A percentile compares a stretch with the other conserved stretches of the same genome.
Conservation (phyloP, 2,329 filamentous ascomycete genomes). For the Cordyceps farinosa region DNA sequence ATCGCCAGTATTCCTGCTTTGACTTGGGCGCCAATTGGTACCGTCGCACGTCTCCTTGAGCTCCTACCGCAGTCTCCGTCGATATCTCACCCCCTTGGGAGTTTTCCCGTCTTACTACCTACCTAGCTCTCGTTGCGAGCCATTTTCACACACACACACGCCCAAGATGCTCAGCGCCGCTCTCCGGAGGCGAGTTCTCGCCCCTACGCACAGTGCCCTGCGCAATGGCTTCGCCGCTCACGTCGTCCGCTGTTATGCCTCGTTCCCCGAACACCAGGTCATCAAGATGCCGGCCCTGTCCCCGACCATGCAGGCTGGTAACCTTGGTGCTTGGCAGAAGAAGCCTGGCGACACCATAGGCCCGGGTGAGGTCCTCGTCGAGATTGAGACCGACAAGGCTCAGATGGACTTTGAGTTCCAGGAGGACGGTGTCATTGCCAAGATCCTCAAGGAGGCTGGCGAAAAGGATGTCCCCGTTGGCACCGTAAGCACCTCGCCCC, state of each 20-base stretch:
- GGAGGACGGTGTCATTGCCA: slow-evolving; percentile 93
- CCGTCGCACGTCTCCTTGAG: background rate
- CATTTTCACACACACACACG: slow-evolving; percentile 18
- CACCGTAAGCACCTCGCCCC: slow-evolving; percentile 63
- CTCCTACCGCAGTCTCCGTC: background rate
- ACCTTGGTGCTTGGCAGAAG: slow-evolving; percentile 98
- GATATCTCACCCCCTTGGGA: background rate
- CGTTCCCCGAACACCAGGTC: slow-evolving; percentile 90
- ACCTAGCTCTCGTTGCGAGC: slow-evolving; percentile 12
- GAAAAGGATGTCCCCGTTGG: slow-evolving; percentile 93
- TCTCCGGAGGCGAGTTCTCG: slow-evolving; percentile 59
- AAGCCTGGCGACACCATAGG: slow-evolving; percentile 83
- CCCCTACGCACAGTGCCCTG: slow-evolving; percentile 46
- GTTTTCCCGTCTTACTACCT: background rate
- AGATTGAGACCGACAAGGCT: slow-evolving; percentile 99
- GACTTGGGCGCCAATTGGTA: slow-evolving; percentile 15
- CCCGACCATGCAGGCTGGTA: slow-evolving; percentile 94
- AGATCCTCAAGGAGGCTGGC: slow-evolving; percentile 87
- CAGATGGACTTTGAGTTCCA: slow-evolving; percentile 99
- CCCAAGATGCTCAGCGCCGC: slow-evolving; percentile 58
- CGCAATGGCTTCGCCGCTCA: slow-evolving; percentile 50
- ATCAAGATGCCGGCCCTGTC: slow-evolving; percentile 98
- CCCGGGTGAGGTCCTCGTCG: slow-evolving; percentile 92
- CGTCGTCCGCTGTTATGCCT: slow-evolving; percentile 66
- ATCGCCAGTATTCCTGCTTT: slow-evolving; percentile 4